A percentile compares a stretch with the other conserved stretches of the same genome.
Evolutionary conservation across 2,329 filamentous ascomycete genomes (phyloP).

Genomic region (Calonectria pseudoreteaudii): DNA sequence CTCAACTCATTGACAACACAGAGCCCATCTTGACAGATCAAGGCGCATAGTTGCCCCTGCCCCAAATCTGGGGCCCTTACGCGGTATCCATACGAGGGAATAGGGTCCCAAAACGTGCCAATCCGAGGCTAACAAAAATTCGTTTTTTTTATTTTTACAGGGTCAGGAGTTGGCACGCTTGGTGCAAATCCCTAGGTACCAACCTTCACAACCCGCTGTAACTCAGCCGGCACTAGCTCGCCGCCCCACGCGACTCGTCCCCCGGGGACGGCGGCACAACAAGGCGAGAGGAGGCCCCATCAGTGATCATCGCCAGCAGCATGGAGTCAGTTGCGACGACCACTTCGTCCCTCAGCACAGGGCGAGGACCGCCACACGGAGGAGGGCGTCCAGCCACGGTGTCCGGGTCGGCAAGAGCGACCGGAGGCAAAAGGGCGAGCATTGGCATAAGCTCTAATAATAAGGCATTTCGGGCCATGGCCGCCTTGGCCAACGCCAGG

Average conservation of each 20-base stretch:
- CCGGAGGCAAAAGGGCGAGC: conserved; percentile 4
- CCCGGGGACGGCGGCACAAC: background rate
- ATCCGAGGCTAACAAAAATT: conserved; percentile 8
- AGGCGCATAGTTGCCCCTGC: background rate
- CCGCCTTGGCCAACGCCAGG: conserved; percentile 12
- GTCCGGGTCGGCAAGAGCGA: background rate
- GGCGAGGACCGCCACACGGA: conserved; percentile 1
- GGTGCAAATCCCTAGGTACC: conserved; percentile 8
- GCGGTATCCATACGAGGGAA: background rate
- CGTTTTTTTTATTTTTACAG: background rate
- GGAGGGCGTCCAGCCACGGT: conserved; percentile 2
- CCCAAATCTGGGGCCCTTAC: background rate
- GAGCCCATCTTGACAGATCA: background rate
- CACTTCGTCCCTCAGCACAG: background rate
- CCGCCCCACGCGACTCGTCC: conserved; percentile 12
- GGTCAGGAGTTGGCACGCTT: conserved; percentile 13
- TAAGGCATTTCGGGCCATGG: conserved; percentile 15
- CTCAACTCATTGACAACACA: background rate
- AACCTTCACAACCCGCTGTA: conserved; percentile 13
- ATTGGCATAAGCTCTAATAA: conserved; percentile 17
- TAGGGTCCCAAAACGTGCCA: background rate
- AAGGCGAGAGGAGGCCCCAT: conserved; percentile 2
- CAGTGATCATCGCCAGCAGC: conserved; percentile 3
- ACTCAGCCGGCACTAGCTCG: conserved; percentile 16
- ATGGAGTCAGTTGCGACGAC: conserved; percentile 4